phyloP scores from a whole-genome alignment of 495 filamentous ascomycete species.

The Hypomontagnella monticulosa region DNA sequence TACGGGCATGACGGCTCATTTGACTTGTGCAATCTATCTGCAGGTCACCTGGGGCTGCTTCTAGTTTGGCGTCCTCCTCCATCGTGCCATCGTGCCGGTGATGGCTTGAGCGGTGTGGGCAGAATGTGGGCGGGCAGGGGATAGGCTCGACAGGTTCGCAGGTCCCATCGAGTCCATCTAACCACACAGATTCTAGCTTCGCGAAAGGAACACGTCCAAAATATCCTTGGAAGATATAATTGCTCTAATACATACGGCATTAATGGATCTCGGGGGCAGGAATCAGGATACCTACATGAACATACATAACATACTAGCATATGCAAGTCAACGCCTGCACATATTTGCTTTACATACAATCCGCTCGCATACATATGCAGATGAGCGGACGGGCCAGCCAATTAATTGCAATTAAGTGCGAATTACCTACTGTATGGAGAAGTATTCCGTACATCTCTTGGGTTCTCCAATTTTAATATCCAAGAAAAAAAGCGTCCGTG shows the following conservation, averaged over 20 bases:
- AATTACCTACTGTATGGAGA: conserved; percentile 42
- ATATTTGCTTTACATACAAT: conserved; percentile 10
- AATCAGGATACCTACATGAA: conserved; percentile 23
- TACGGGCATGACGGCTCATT: conserved; percentile 34
- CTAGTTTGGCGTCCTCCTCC: conserved; percentile 24
- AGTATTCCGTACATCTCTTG: conserved; percentile 22
- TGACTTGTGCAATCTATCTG: conserved; percentile 36
- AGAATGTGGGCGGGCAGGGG: conserved; percentile 23
- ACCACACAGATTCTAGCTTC: conserved; percentile 17
- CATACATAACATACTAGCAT: conserved; percentile 20
- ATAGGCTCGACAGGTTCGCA: conserved; percentile 2
- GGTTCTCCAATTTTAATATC: conserved; percentile 46
- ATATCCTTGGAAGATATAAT: conserved; percentile 32
- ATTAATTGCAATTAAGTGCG: conserved; percentile 19
- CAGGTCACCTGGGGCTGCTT: conserved; percentile 30
- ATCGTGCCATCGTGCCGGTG: conserved; percentile 12
- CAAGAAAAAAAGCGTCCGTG: conserved; percentile 41
- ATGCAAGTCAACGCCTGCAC: conserved; percentile 27
- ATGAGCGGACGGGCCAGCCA: conserved; percentile 32
- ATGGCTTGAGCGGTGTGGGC: conserved; percentile 30
- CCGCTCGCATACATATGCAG: conserved; percentile 29
- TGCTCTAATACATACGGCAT: conserved; percentile 25
- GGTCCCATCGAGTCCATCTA: not conserved
- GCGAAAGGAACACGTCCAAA: conserved; percentile 11
- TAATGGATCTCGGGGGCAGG: conserved; percentile 24